These are phyloP conservation scores for Cyclostephanos invisitatus DNA, from an alignment of 108 stramenopile genomes.

Conservation along the genomic window DNA sequence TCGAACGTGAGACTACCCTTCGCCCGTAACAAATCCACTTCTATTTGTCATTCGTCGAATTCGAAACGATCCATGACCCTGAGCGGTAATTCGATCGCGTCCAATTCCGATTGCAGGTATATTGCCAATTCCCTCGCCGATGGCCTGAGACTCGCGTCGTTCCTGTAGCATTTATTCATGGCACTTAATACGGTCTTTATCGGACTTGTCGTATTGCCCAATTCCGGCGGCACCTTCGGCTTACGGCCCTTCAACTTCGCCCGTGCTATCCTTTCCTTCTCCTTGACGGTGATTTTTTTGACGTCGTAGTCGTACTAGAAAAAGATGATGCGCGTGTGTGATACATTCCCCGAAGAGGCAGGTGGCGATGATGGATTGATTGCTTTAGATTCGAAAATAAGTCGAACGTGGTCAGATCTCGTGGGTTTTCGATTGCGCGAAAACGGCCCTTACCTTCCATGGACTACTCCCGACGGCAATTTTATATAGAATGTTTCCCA, in stretches of 20 bases:
- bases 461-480: conserved; percentile 50
- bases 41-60: neutral
- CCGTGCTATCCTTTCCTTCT: conserved; percentile 52
- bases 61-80: conserved; percentile 14
- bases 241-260: conserved; percentile 72
- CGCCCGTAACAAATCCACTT: too few relatives aligned
- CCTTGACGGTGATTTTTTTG: conserved; percentile 28
- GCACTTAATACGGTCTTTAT: conserved; percentile 62
- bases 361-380: neutral
- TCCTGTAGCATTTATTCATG: conserved; percentile 71
- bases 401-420: neutral
- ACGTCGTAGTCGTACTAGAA: conserved; percentile 37
- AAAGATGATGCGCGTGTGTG: neutral
- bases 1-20: too few relatives aligned
- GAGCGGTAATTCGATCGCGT: conserved; percentile 14
- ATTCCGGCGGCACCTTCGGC: conserved; percentile 58
- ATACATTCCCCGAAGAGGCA: neutral
- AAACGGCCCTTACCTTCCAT: conserved; percentile 39
- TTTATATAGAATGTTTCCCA: conserved; percentile 59
- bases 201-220: conserved; percentile 52
- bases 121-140: conserved; percentile 61
- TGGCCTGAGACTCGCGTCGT: conserved; percentile 63
- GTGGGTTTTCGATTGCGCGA: neutral
- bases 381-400: neutral
- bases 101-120: conserved; percentile 26